Evolutionary conservation across 371 early-diverging fungal species (phyloP), one percentile per base, ranked within the genome.

Genomic region (Mortierella sp.): DNA sequence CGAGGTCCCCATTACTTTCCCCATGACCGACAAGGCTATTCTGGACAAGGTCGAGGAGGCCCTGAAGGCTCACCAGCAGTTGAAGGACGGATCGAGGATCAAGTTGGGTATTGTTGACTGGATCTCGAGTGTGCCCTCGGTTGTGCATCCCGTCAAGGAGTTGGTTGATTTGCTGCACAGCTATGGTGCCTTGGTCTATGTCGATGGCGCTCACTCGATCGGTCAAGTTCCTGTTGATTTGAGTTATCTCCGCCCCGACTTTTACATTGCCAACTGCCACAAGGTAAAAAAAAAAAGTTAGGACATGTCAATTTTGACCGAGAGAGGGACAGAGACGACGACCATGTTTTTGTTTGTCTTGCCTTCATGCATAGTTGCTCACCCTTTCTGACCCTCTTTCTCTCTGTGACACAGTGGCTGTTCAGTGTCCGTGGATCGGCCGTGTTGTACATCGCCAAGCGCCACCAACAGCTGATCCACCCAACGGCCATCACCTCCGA

Each of bases 141-240:
- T 78, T 69, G 29, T 85, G 8, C 87, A 94, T 24, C 94, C 94
- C 0, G 89, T 90, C 70, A 87, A 92, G 71, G 74, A 85, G 11
- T 73, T 92, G 37, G 76, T 88, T 34, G 65, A 84, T 7, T 66
- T 92, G 13, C 74, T 92, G 11, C 77, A 86, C 41, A 79, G 88
- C 37, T 66, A 90, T 61, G 85, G 86, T 11, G 91, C 93, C 70
- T 70, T 89, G 41, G 89, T 90, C 8, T 73, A 93, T 70, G 87
- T 95, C 16, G 95, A 94, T 80, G 95, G 93, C 40, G 94, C 94
- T 2, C 94, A 95, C 73, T 84, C 91, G 19, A 87, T 93, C 39
- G 93, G 94, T 16, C 93, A 94, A 76, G 89, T 94, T 24, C 89
- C 88, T 22, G 72, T 95, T n/a, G 71, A 93, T 68, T 68, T 95